phyloP scores from a whole-genome alignment of 768 basidiomycete genomes.

The Russula compacta region DNA sequence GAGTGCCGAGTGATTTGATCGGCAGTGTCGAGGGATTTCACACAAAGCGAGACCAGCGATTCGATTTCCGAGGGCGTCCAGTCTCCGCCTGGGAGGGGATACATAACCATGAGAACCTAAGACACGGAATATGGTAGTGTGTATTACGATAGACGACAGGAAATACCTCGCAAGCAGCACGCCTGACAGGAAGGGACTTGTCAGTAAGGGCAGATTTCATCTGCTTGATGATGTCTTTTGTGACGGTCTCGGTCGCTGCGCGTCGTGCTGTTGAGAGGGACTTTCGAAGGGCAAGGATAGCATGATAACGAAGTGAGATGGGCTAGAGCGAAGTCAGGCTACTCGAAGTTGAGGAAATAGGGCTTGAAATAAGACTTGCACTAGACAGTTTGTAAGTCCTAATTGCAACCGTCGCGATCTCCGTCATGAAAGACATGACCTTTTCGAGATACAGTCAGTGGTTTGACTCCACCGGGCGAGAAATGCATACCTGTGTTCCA shows the following conservation, averaged over 20 bases:
- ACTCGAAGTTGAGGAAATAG: not conserved
- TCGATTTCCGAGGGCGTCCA: slow-evolving; percentile 69
- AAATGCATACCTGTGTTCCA: slow-evolving; percentile 64
- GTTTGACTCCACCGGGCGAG: not conserved
- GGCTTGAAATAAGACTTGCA: slow-evolving; percentile 36
- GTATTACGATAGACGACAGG: not conserved
- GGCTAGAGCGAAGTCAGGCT: slow-evolving; percentile 37
- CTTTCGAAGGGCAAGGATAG: slow-evolving; percentile 69
- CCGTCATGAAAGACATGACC: slow-evolving; percentile 95
- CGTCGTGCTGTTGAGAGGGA: slow-evolving; percentile 71
- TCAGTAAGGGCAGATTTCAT: slow-evolving; percentile 68
- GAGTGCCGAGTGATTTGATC: slow-evolving; percentile 80
- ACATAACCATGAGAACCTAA: slow-evolving; percentile 49
- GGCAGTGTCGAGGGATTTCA: slow-evolving; percentile 68
- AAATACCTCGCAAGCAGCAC: slow-evolving; percentile 68
- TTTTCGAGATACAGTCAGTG: slow-evolving; percentile 35
- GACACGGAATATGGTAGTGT: slow-evolving; percentile 19
- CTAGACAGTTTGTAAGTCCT: slow-evolving; percentile 65
- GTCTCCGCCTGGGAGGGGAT: slow-evolving; percentile 46
- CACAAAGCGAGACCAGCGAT: slow-evolving; percentile 51
- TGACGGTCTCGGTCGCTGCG: slow-evolving; percentile 68
- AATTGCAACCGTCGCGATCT: slow-evolving; percentile 57
- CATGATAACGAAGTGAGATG: slow-evolving; percentile 74
- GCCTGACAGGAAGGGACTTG: slow-evolving; percentile 77
- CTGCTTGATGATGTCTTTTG: slow-evolving; percentile 80